Evolutionary conservation across 164 flowering plant species (phyloP).

Genomic region (Buxus sempervirens): DNA sequence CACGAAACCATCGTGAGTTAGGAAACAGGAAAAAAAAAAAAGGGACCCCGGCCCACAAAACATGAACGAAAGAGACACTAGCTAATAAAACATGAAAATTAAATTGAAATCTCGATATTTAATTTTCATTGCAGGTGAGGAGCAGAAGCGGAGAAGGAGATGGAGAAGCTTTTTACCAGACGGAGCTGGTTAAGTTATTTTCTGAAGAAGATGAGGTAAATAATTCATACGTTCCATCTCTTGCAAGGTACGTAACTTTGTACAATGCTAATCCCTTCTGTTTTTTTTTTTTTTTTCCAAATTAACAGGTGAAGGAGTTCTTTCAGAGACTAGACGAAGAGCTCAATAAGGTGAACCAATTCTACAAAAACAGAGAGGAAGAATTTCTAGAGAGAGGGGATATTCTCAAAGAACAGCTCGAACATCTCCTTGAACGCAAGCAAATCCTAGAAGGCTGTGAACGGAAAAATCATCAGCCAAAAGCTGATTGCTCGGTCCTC

Average conservation of each 20-base stretch:
- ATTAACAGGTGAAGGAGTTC: conserved; percentile 50
- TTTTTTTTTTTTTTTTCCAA: too few species aligned
- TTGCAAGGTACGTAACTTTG: too few species aligned
- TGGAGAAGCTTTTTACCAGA: conserved; percentile 41
- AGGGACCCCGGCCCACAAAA: too few species aligned
- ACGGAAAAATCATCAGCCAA: conserved; percentile 25
- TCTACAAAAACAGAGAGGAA: conserved; percentile 55
- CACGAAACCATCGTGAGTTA: conserved; percentile 49
- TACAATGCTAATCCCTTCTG: too few species aligned
- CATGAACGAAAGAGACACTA: not conserved
- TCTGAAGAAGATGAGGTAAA: conserved; percentile 82
- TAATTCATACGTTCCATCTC: too few species aligned
- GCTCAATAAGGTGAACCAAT: conserved; percentile 70
- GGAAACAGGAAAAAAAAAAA: not conserved
- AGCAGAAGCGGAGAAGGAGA: conserved; percentile 27
- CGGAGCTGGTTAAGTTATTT: conserved; percentile 61
- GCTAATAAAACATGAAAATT: not conserved
- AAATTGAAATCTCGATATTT: not conserved
- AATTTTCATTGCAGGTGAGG: conserved; percentile 36
- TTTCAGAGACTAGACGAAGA: conserved; percentile 72
- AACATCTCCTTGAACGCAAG: conserved; percentile 61
- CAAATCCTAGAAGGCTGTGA: conserved; percentile 53
- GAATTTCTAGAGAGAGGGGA: conserved; percentile 83
- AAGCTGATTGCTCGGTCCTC: conserved; percentile 13
- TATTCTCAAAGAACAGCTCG: conserved; percentile 64